These are phyloP conservation scores for Stereum hirsutum DNA, from an alignment of 1,284 basidiomycete species.

Conservation along the genomic window DNA sequence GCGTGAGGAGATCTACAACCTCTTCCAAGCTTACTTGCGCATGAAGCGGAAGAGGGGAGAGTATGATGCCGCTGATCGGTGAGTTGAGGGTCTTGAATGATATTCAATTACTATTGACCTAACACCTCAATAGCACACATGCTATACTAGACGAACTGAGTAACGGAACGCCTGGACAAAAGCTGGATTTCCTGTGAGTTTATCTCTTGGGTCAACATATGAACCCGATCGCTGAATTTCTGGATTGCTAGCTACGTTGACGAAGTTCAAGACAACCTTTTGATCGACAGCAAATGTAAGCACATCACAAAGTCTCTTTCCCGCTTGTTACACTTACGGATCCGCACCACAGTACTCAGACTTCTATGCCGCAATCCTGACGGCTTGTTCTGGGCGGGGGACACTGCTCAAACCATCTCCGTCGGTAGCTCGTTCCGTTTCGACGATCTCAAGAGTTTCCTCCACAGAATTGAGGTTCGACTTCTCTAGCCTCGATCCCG, in stretches of 20 bases:
- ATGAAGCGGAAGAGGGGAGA: conserved; percentile 35
- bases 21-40: conserved; percentile 47
- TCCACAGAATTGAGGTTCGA: conserved; percentile 48
- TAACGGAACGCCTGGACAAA: conserved; percentile 28
- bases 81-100: conserved; percentile 6
- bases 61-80: conserved; percentile 59
- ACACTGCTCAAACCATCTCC: conserved; percentile 72
- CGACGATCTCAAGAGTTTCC: conserved; percentile 59
- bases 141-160: conserved; percentile 26
- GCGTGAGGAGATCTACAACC: conserved; percentile 37
- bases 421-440: conserved; percentile 66
- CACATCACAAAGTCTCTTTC: background rate
- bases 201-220: background rate
- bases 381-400: conserved; percentile 72
- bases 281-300: conserved; percentile 56
- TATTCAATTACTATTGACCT: background rate
- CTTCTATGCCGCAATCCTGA: conserved; percentile 50
- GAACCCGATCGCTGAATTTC: background rate
- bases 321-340: background rate
- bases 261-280: conserved; percentile 63
- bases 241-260: conserved; percentile 52
- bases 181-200: conserved; percentile 51
- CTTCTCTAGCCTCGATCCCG: background rate
- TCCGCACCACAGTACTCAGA: conserved; percentile 53
- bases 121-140: conserved; percentile 41